A percentile compares a stretch with the other conserved stretches of the same genome.
Evolutionary conservation across 2,329 filamentous ascomycete species (phyloP).

Genomic region (Metarhizium rileyi): DNA sequence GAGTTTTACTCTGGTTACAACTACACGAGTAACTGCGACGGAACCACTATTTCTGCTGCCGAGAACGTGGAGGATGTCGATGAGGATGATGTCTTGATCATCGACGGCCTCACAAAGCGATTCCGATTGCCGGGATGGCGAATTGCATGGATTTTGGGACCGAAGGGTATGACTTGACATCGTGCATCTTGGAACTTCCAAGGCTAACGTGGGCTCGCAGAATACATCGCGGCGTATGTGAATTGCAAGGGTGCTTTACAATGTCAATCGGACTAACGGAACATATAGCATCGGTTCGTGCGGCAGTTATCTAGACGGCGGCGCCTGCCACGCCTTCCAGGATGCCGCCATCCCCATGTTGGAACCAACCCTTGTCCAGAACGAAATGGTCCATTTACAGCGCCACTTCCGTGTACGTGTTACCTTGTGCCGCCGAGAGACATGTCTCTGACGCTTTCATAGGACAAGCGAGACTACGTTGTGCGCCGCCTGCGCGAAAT

Average conservation of each 20-base stretch:
- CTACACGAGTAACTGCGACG: slow-evolving; percentile 87
- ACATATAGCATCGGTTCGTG: slow-evolving; percentile 63
- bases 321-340: slow-evolving; percentile 91
- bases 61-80: slow-evolving; percentile 87
- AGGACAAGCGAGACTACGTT: slow-evolving; percentile 87
- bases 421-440: not conserved
- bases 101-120: slow-evolving; percentile 92
- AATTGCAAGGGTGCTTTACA: not conserved
- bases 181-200: not conserved
- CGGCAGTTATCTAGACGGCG: slow-evolving; percentile 88
- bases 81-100: slow-evolving; percentile 83
- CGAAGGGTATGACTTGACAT: slow-evolving; percentile 47
- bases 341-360: slow-evolving; percentile 89
- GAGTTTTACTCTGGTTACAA: slow-evolving; percentile 98
- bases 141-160: slow-evolving; percentile 91
- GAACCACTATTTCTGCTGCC: slow-evolving; percentile 77
- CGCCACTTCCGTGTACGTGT: slow-evolving; percentile 61
- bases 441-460: not conserved
- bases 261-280: slow-evolving; percentile 4
- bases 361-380: slow-evolving; percentile 69
- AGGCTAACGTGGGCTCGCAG: slow-evolving; percentile 23
- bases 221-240: slow-evolving; percentile 75
- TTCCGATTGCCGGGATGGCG: slow-evolving; percentile 95
- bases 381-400: slow-evolving; percentile 86
- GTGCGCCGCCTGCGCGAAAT: slow-evolving; percentile 70